Percentiles rank a stretch among this genome's conserved stretches.
phyloP scores from a whole-genome alignment of 2,329 filamentous ascomycete species.

The Cercospora zeae-maydis region DNA sequence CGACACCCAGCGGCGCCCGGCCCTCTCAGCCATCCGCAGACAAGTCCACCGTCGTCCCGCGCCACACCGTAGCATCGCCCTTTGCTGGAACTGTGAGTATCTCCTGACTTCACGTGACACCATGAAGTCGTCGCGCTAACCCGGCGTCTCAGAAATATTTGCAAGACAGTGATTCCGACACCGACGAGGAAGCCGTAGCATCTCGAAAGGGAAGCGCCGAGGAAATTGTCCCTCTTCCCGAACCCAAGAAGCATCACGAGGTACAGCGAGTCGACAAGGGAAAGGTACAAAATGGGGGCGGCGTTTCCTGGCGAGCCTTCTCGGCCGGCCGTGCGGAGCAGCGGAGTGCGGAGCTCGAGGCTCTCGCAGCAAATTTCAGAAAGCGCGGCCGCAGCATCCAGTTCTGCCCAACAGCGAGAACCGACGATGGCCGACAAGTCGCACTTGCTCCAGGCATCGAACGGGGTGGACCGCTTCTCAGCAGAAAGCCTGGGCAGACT shows the following conservation, averaged over 20 bases:
- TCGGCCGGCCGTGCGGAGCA: conserved; percentile 35
- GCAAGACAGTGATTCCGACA: conserved; percentile 33
- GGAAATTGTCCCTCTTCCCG: conserved; percentile 2
- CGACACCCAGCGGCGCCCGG: conserved; percentile 27
- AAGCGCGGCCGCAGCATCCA: conserved; percentile 36
- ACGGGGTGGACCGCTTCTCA: conserved; percentile 17
- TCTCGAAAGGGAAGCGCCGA: conserved; percentile 32
- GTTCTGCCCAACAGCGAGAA: conserved; percentile 34
- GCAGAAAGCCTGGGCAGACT: conserved; percentile 17
- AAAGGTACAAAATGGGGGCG: conserved; percentile 31
- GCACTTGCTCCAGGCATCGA: conserved; percentile 27
- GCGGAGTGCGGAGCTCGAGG: conserved; percentile 34
- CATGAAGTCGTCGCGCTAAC: conserved; percentile 18
- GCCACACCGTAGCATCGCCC: conserved; percentile 36
- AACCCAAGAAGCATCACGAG: conserved; percentile 24
- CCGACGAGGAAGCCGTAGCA: conserved; percentile 32
- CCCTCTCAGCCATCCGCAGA: conserved; percentile 16
- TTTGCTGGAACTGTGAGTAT: conserved; percentile 34
- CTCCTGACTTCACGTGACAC: conserved; percentile 18
- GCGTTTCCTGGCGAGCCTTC: conserved; percentile 38
- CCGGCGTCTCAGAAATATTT: conserved; percentile 32
- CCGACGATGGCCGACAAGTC: conserved; percentile 35
- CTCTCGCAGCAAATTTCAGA: conserved; percentile 32
- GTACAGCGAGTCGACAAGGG: conserved; percentile 35
- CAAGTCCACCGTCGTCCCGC: conserved; percentile 19